These are phyloP conservation scores for Yamadazyma trypodendri DNA, from an alignment of 1,139 yeast species.

Conservation along the genomic window DNA sequence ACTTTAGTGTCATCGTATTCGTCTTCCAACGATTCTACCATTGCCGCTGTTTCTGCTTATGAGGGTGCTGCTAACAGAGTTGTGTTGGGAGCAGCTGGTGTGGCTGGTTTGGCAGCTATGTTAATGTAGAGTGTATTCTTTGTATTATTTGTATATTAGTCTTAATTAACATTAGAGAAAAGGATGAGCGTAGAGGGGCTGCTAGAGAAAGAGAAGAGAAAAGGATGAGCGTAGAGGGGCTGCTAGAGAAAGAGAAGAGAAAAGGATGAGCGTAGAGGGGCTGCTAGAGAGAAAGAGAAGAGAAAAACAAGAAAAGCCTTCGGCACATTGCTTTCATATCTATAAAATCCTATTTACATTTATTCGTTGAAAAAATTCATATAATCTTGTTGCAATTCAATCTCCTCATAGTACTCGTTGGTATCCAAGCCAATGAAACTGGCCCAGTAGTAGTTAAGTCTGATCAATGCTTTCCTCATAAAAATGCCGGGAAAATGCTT, in stretches of 20 bases:
- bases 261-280: too few species aligned
- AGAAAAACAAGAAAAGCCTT: too few species aligned
- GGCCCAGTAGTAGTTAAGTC: slow-evolving; percentile 67
- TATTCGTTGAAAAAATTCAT: slow-evolving; percentile 14
- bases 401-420: slow-evolving; percentile 18
- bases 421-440: slow-evolving; percentile 60
- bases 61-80: slow-evolving; percentile 32
- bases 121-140: slow-evolving; percentile 26
- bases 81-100: slow-evolving; percentile 40
- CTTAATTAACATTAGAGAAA: background rate
- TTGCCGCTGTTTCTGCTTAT: slow-evolving; percentile 21
- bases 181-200: too few species aligned
- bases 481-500: slow-evolving; percentile 64
- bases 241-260: too few species aligned
- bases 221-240: too few species aligned
- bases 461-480: slow-evolving; percentile 48
- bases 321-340: too few species aligned
- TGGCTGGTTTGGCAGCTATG: slow-evolving; percentile 45
- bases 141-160: slow-evolving; percentile 3
- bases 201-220: too few species aligned
- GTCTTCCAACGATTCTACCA: slow-evolving; percentile 14
- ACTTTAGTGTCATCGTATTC: slow-evolving; percentile 28
- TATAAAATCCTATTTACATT: slow-evolving; percentile 3
- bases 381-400: slow-evolving; percentile 18
- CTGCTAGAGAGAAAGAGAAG: too few species aligned